Conservation (phyloP, 768 basidiomycete genomes). For the Kwoniella pini region DNA sequence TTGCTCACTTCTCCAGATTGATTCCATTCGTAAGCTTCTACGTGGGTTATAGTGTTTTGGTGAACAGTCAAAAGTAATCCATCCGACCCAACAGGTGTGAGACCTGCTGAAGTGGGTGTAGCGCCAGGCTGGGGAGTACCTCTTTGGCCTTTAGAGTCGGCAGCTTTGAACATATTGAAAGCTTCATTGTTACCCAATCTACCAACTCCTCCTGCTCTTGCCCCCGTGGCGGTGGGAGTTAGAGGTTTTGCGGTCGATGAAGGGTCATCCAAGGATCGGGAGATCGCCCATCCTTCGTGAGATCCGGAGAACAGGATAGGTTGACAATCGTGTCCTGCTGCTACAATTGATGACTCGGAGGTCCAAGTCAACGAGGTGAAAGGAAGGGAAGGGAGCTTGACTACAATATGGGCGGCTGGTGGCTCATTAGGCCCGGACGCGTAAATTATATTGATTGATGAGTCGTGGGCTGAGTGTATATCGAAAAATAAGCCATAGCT, state of each 20-base stretch:
- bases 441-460: constrained; percentile 88
- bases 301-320: constrained; percentile 81
- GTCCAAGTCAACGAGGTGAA: constrained; percentile 83
- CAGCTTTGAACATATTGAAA: constrained; percentile 89
- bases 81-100: constrained; percentile 57
- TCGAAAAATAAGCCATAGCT: too few species aligned
- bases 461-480: constrained; percentile 78
- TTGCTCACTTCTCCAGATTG: constrained; percentile 64
- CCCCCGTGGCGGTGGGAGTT: constrained; percentile 57
- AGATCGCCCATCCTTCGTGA: constrained; percentile 71
- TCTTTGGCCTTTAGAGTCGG: constrained; percentile 70
- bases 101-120: constrained; percentile 48
- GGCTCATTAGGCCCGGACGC: constrained; percentile 65
- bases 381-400: constrained; percentile 77
- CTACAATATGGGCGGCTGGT: constrained; percentile 63
- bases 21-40: constrained; percentile 71
- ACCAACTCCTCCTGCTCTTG: constrained; percentile 57
- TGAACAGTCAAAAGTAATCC: constrained; percentile 87
- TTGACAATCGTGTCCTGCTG: constrained; percentile 97
- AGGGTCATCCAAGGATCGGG: constrained; percentile 84
- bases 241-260: constrained; percentile 60
- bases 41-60: constrained; percentile 96
- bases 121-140: constrained; percentile 45
- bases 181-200: constrained; percentile 82
- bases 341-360: constrained; percentile 75